Percentiles rank a stretch among this genome's conserved stretches.
Conservation (phyloP, 2,329 filamentous ascomycete species). For the Calonectria montana region DNA sequence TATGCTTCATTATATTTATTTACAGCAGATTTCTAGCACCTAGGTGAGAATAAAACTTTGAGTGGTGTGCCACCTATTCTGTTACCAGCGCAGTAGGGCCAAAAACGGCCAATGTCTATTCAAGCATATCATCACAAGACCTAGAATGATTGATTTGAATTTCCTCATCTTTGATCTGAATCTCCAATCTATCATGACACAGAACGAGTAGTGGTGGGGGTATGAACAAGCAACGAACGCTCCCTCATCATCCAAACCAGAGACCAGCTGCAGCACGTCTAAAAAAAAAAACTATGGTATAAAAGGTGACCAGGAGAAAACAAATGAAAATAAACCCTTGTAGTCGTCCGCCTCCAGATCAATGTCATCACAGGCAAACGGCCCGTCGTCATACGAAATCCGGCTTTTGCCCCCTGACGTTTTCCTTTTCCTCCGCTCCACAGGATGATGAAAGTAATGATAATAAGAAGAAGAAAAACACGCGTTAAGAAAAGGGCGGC, state of each 20-base stretch:
- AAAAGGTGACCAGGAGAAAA: background rate
- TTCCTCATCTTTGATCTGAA: constrained; percentile 22
- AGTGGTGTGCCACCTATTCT: too few species aligned
- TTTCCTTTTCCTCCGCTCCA: constrained; percentile 5
- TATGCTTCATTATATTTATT: too few species aligned
- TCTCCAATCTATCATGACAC: constrained; percentile 38
- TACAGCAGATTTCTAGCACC: too few species aligned
- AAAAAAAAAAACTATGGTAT: constrained; percentile 5
- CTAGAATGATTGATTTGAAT: background rate
- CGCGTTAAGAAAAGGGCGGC: background rate
- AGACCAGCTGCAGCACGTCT: constrained; percentile 1
- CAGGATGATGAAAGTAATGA: background rate
- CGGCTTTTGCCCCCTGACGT: background rate
- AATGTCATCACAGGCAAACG: constrained; percentile 6
- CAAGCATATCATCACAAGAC: background rate
- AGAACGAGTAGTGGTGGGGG: constrained; percentile 24
- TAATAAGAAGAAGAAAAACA: background rate
- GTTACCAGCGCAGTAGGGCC: too few species aligned
- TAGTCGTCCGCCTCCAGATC: background rate
- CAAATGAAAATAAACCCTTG: constrained; percentile 1
- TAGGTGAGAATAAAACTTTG: too few species aligned
- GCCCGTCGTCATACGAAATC: background rate
- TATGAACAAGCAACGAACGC: constrained; percentile 25
- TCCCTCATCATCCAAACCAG: constrained; percentile 15
- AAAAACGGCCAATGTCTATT: background rate